A percentile compares a stretch with the other conserved stretches of the same genome.
Evolutionary conservation across 2,329 filamentous ascomycete species (phyloP).

Genomic region (Claviceps sp.): DNA sequence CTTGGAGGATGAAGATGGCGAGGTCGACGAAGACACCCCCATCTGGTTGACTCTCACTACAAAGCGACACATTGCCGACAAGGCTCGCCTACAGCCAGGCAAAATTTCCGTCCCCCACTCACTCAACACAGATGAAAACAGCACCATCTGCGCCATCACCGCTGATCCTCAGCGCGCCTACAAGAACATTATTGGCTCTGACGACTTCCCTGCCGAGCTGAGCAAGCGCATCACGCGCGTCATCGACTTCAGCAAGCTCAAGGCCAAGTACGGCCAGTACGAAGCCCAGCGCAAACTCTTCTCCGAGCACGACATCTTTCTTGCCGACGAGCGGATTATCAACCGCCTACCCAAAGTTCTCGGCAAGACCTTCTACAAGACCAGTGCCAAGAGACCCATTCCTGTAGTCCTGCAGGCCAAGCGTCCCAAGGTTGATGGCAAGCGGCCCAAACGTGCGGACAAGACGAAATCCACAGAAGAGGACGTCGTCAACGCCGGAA

Average conservation of each 20-base stretch:
- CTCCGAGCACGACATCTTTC: conserved; percentile 80
- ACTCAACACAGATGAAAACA: conserved; percentile 49
- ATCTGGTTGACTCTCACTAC: conserved; percentile 52
- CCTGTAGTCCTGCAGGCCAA: conserved; percentile 59
- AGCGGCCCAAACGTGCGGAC: conserved; percentile 37
- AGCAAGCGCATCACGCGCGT: conserved; percentile 59
- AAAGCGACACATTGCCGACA: conserved; percentile 56
- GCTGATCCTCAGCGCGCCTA: conserved; percentile 71
- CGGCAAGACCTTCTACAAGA: conserved; percentile 88
- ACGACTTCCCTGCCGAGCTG: conserved; percentile 55
- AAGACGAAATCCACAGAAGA: conserved; percentile 27
- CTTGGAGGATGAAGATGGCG: conserved; percentile 30
- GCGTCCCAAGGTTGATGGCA: conserved; percentile 46
- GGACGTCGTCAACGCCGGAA: conserved; percentile 28
- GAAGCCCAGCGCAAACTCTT: conserved; percentile 76
- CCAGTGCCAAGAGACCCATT: conserved; percentile 70
- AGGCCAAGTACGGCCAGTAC: conserved; percentile 74
- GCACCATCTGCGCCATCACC: conserved; percentile 75
- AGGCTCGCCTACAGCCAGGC: conserved; percentile 66
- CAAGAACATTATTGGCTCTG: conserved; percentile 73
- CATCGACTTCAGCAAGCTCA: conserved; percentile 69
- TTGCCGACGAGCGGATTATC: conserved; percentile 79
- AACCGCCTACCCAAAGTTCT: conserved; percentile 61
- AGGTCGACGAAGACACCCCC: conserved; percentile 32
- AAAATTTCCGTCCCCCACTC: conserved; percentile 71